Percentiles rank a stretch among this genome's conserved stretches.
phyloP scores from a whole-genome alignment of 2,329 filamentous ascomycete genomes.

The Dactylella cylindrospora region DNA sequence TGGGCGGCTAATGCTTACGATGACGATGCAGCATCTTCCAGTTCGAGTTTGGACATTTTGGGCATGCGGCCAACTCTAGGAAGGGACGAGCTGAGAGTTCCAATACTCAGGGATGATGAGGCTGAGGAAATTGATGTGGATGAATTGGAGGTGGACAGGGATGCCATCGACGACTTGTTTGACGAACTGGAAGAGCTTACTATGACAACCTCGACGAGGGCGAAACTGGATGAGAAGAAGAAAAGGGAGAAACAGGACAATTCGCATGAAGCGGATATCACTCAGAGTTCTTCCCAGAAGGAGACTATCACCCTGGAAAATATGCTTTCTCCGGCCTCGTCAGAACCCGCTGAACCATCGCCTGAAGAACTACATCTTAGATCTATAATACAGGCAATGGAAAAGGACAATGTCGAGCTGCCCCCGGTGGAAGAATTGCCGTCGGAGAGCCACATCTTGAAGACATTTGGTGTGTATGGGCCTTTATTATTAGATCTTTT shows the following conservation, averaged over 20 bases:
- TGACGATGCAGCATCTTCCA: slow-evolving; percentile 14
- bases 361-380: background rate
- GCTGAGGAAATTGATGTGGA: slow-evolving; percentile 37
- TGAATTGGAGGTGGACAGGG: slow-evolving; percentile 34
- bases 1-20: slow-evolving; percentile 51
- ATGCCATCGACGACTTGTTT: slow-evolving; percentile 49
- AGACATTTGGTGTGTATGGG: slow-evolving; percentile 13
- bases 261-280: slow-evolving; percentile 7
- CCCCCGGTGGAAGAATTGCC: slow-evolving; percentile 23
- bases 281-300: slow-evolving; percentile 24
- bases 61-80: slow-evolving; percentile 27
- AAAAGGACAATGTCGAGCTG: background rate
- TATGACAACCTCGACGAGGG: slow-evolving; percentile 10
- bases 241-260: slow-evolving; percentile 36
- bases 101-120: slow-evolving; percentile 35
- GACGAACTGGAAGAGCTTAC: slow-evolving; percentile 47
- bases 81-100: slow-evolving; percentile 27
- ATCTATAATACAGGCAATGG: background rate
- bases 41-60: slow-evolving; percentile 36
- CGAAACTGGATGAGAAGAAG: slow-evolving; percentile 18
- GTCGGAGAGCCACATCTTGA: slow-evolving; percentile 22
- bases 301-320: slow-evolving; percentile 14
- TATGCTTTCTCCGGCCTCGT: slow-evolving; percentile 24
- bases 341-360: slow-evolving; percentile 4
- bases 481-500: slow-evolving; percentile 16